Evolutionary conservation across 2,329 filamentous ascomycete species (phyloP).

Genomic region (Aspergillus sp.): DNA sequence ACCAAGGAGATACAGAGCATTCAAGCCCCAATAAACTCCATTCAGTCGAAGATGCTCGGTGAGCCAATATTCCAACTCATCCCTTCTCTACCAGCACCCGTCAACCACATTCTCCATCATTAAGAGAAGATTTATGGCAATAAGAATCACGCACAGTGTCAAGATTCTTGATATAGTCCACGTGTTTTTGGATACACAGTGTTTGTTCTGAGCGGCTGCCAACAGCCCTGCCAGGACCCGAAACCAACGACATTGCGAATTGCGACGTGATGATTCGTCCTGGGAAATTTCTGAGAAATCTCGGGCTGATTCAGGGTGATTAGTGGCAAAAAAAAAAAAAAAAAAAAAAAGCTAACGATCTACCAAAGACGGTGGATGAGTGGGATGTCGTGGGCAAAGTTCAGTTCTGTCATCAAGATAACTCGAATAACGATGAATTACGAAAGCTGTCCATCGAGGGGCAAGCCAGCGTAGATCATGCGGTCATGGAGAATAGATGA

Average conservation of each 20-base stretch:
- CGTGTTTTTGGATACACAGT: conserved; percentile 63
- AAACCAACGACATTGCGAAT: conserved; percentile 53
- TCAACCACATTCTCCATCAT: conserved; percentile 20
- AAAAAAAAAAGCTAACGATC: neutral
- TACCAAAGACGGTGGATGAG: neutral
- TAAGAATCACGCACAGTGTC: conserved; percentile 63
- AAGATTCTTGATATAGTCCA: conserved; percentile 87
- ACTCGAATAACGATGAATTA: too few relatives aligned
- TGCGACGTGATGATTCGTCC: too few relatives aligned
- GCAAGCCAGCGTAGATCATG: too few relatives aligned
- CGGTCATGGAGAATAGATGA: too few relatives aligned
- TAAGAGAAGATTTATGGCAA: conserved; percentile 16
- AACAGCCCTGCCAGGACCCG: conserved; percentile 54
- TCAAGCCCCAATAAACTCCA: conserved; percentile 94
- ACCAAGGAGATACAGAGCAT: conserved; percentile 77
- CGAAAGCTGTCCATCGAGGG: too few relatives aligned
- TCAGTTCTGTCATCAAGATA: too few relatives aligned
- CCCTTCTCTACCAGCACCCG: conserved; percentile 61
- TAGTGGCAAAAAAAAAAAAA: neutral
- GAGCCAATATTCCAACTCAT: conserved; percentile 96
- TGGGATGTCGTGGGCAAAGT: neutral
- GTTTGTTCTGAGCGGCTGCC: conserved; percentile 43
- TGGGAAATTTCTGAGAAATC: neutral
- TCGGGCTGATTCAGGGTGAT: neutral
- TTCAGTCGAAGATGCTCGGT: conserved; percentile 95